These are phyloP conservation scores for Coemansia reversa DNA, from an alignment of 192 early-diverging fungal genomes.

Conservation along the genomic window DNA sequence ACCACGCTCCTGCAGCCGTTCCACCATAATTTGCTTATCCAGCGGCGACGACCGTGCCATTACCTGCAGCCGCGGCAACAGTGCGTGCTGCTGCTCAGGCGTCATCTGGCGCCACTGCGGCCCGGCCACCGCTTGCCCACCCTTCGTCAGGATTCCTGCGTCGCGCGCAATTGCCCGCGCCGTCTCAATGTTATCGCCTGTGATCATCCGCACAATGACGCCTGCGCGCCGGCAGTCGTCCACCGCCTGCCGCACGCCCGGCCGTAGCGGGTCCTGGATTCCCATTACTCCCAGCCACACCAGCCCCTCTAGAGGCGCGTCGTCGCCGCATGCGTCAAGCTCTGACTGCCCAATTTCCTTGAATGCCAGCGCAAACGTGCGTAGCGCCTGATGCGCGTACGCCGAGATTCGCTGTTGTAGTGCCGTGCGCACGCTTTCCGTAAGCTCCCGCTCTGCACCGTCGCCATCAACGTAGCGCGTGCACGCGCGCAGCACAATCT, in stretches of 20 bases:
- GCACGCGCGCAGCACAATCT: constrained; percentile 70
- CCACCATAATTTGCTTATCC: constrained; percentile 87
- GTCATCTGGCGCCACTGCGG: constrained; percentile 73
- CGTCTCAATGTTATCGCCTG: constrained; percentile 80
- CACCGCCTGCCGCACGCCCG: constrained; percentile 78
- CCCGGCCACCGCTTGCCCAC: constrained; percentile 76
- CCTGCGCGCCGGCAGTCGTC: constrained; percentile 75
- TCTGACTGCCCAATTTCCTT: constrained; percentile 56
- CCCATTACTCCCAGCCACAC: constrained; percentile 75
- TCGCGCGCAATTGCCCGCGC: constrained; percentile 87
- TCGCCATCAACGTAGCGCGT: constrained; percentile 59
- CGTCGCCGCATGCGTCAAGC: constrained; percentile 48
- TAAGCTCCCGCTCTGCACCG: constrained; percentile 53
- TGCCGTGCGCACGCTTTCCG: constrained; percentile 39
- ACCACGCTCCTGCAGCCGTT: constrained; percentile 64
- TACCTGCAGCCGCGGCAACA: constrained; percentile 75
- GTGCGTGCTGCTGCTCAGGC: constrained; percentile 61
- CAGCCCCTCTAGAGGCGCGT: constrained; percentile 59
- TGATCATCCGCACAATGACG: constrained; percentile 89
- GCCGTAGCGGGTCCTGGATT: constrained; percentile 86
- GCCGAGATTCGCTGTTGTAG: constrained; percentile 56
- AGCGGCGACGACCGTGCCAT: constrained; percentile 84
- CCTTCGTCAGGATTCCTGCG: constrained; percentile 78
- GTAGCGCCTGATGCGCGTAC: constrained; percentile 69
- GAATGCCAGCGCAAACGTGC: constrained; percentile 73